Evolutionary conservation across 2,329 filamentous ascomycete genomes (phyloP), one percentile per base, ranked within the genome.

Genomic region (Didymella glomerata): DNA sequence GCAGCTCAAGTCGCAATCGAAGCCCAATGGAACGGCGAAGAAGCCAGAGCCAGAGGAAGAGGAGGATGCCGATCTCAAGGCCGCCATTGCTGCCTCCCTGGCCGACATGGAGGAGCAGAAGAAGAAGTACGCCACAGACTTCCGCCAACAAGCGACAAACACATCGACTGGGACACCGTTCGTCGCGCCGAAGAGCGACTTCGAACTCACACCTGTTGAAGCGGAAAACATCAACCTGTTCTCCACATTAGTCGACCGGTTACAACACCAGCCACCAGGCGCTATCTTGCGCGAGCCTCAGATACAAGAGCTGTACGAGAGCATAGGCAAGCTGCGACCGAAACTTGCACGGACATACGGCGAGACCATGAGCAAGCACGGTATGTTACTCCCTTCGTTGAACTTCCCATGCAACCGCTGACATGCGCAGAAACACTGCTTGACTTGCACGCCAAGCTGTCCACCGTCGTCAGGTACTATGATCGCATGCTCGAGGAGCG

Each of bases 291-390:
- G 95, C 48, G 95, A 99, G 72, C 95, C 95, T 1, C 95, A 98
- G 75, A 97, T 99, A 49, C 95, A 99, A 77, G 95, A 99, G 78
- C 83, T 99, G 4, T 99, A 99, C 75, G 95, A 98, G 73, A 96
- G 93, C 69, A 98, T 99, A 69, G 93, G 94, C n/a, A 85, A 92
- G 16, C 81, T 99, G 63, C 86, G 95, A 48, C 95, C 95, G 1
- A 99, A 99, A 77, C 83, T 99, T 54, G 95, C 95, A 4, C 87
- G 95, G 57, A 97, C 94, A 0, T 97, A 98, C 74, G 95, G 95
- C 54, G 95, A 99, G 80, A 97, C 95, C 0, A 98, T 99, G 95
- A 98, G 95, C 85, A 99, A 99, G 78, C 95, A 98, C 77, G 93
- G 92, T 92, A 81, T 75, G 87, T 79, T 3, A 5, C 22, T 34